Conservation (phyloP, 352 stramenopile species). For the Phytophthora sp. region DNA sequence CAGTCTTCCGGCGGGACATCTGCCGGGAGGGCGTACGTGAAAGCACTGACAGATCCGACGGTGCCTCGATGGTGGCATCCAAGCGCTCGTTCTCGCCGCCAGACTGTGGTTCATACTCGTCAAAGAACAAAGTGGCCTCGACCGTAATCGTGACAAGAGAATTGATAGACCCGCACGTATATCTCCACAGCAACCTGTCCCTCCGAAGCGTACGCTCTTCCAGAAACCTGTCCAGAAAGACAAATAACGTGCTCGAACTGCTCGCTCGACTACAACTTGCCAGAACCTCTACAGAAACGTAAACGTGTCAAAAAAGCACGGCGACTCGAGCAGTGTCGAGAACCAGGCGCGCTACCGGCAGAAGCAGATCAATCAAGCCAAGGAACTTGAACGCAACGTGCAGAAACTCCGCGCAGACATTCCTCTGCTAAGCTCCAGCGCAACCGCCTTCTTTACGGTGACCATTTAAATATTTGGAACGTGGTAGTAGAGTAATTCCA, state of each 20-base stretch:
- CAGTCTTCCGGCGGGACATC: slow-evolving; percentile 7
- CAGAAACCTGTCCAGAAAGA: not conserved
- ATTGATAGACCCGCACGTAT: too few species aligned
- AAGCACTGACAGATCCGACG: not conserved
- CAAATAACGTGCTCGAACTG: not conserved
- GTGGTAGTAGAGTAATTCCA: slow-evolving; percentile 33
- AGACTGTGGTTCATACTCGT: not conserved
- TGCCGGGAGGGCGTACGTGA: not conserved
- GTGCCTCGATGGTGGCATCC: not conserved
- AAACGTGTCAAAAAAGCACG: slow-evolving; percentile 32
- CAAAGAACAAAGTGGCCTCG: too few species aligned
- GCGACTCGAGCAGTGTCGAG: slow-evolving; percentile 36
- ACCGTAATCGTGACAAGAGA: too few species aligned
- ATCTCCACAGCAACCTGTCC: too few species aligned
- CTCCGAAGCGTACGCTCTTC: too few species aligned
- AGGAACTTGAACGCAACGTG: slow-evolving; percentile 23
- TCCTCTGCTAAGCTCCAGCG: slow-evolving; percentile 27
- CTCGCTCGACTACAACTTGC: too few species aligned
- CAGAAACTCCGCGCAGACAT: slow-evolving; percentile 22
- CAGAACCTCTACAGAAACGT: slow-evolving; percentile 8
- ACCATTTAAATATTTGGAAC: slow-evolving; percentile 22
- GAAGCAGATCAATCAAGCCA: slow-evolving; percentile 22
- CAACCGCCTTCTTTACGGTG: slow-evolving; percentile 28
- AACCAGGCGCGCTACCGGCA: slow-evolving; percentile 44
- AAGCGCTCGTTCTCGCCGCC: not conserved